A percentile compares a stretch with the other conserved stretches of the same genome.
Evolutionary conservation across 495 filamentous ascomycete genomes (phyloP).

Genomic region (Talaromyces borbonicus): DNA sequence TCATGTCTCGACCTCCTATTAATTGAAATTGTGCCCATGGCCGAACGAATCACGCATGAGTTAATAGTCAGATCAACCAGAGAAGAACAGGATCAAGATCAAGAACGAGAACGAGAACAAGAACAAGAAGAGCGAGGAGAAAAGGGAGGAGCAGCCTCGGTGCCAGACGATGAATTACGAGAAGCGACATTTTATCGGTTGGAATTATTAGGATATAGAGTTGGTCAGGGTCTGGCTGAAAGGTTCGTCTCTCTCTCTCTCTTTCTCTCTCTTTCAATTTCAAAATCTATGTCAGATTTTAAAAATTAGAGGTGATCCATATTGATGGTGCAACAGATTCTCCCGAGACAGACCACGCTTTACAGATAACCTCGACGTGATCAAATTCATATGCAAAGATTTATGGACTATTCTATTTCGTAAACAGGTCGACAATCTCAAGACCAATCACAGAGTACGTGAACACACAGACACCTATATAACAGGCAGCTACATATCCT

Average conservation of each 20-base stretch:
- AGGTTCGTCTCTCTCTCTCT: constrained; percentile 44
- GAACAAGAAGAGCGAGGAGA: constrained; percentile 17
- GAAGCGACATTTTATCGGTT: constrained; percentile 78
- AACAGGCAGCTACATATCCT: too few species aligned
- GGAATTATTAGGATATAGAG: constrained; percentile 81
- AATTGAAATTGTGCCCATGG: constrained; percentile 93
- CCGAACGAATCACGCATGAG: constrained; percentile 58
- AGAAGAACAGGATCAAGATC: neutral
- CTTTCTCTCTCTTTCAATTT: neutral
- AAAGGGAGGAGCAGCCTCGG: too few species aligned
- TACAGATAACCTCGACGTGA: constrained; percentile 76
- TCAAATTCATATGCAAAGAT: constrained; percentile 98
- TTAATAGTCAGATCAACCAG: constrained; percentile 11
- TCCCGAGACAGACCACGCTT: constrained; percentile 80
- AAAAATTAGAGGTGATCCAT: neutral
- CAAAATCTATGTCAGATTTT: too few species aligned
- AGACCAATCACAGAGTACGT: constrained; percentile 87
- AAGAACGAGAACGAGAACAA: neutral
- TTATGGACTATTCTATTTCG: constrained; percentile 88
- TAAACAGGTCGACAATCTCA: constrained; percentile 96
- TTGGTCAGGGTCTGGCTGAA: constrained; percentile 88
- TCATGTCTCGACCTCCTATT: constrained; percentile 87
- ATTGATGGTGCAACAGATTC: constrained; percentile 49
- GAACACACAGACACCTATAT: too few species aligned
- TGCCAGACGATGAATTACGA: constrained; percentile 65